A percentile compares a stretch with the other conserved stretches of the same genome.
Conservation (phyloP, 2,329 filamentous ascomycete species). For the Malbranchea zuffiana region DNA sequence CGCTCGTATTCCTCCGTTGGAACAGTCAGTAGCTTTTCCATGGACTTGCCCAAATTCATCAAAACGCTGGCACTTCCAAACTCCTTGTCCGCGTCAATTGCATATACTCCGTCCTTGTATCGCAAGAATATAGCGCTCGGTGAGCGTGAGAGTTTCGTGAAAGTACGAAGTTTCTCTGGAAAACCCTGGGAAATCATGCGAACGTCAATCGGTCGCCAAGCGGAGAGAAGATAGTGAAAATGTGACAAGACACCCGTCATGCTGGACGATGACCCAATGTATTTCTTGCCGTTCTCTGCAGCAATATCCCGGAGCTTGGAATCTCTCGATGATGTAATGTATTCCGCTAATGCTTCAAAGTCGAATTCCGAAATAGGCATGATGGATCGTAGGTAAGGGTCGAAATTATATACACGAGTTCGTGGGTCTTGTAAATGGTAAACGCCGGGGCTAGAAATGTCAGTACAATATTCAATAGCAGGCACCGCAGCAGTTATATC, state of each 20-base stretch:
- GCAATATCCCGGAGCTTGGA: slow-evolving; percentile 58
- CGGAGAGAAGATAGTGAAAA: slow-evolving; percentile 83
- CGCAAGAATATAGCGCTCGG: slow-evolving; percentile 74
- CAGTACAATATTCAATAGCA: not conserved
- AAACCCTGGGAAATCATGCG: slow-evolving; percentile 59
- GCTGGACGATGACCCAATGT: slow-evolving; percentile 90
- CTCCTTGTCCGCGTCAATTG: slow-evolving; percentile 92
- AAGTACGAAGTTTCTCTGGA: slow-evolving; percentile 48
- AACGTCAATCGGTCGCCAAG: slow-evolving; percentile 64
- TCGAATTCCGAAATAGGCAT: slow-evolving; percentile 93
- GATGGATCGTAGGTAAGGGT: slow-evolving; percentile 82
- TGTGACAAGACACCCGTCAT: slow-evolving; percentile 83
- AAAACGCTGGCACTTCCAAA: slow-evolving; percentile 76
- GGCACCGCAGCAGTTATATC: not conserved
- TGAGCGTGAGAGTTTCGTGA: slow-evolving; percentile 59
- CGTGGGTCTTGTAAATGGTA: slow-evolving; percentile 83
- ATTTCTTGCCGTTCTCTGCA: slow-evolving; percentile 57
- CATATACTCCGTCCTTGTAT: slow-evolving; percentile 75
- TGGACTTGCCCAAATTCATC: slow-evolving; percentile 84
- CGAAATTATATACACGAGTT: slow-evolving; percentile 88
- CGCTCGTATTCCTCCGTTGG: slow-evolving; percentile 74
- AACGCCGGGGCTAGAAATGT: slow-evolving; percentile 54
- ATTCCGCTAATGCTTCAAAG: slow-evolving; percentile 72
- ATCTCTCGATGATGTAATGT: slow-evolving; percentile 87
- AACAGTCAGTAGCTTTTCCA: slow-evolving; percentile 88